These are phyloP conservation scores for Apium graveolens DNA, from an alignment of 129 eudicot species.

Conservation along the genomic window DNA sequence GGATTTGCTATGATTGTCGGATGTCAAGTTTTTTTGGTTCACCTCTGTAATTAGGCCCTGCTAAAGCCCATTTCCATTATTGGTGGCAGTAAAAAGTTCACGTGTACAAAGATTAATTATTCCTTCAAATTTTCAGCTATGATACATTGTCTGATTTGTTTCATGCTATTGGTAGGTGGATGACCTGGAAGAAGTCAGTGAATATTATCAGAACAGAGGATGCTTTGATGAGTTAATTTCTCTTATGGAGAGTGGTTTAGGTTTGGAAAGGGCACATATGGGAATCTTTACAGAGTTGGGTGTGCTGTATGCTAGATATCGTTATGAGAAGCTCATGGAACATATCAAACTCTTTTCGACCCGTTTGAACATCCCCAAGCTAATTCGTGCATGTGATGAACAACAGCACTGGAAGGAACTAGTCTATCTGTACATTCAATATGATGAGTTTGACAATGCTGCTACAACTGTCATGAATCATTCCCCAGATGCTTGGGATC, in stretches of 20 bases:
- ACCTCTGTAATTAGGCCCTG: not conserved
- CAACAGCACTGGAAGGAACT: conserved; percentile 72
- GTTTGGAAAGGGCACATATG: conserved; percentile 73
- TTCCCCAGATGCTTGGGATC: conserved; percentile 77
- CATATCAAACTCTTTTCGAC: conserved; percentile 60
- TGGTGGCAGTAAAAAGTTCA: not conserved
- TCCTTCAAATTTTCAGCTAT: not conserved
- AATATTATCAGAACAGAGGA: conserved; percentile 63
- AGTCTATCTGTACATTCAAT: conserved; percentile 47
- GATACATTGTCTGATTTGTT: not conserved
- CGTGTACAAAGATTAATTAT: not conserved
- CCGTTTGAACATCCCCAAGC: conserved; percentile 61
- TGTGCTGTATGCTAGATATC: conserved; percentile 64
- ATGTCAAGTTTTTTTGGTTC: not conserved
- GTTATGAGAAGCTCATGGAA: conserved; percentile 72
- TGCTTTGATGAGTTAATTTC: conserved; percentile 60
- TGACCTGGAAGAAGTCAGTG: conserved; percentile 65
- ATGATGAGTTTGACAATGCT: conserved; percentile 69
- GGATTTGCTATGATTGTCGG: not conserved
- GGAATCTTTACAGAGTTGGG: conserved; percentile 67
- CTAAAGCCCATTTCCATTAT: not conserved
- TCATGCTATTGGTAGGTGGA: conserved; percentile 42
- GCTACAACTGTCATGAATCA: conserved; percentile 68
- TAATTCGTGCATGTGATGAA: conserved; percentile 63
- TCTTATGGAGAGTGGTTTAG: conserved; percentile 71